Evolutionary conservation across 192 early-diverging fungal genomes (phyloP), one percentile per base, ranked within the genome.

Genomic region (Gaertneriomyces semiglobifer): DNA sequence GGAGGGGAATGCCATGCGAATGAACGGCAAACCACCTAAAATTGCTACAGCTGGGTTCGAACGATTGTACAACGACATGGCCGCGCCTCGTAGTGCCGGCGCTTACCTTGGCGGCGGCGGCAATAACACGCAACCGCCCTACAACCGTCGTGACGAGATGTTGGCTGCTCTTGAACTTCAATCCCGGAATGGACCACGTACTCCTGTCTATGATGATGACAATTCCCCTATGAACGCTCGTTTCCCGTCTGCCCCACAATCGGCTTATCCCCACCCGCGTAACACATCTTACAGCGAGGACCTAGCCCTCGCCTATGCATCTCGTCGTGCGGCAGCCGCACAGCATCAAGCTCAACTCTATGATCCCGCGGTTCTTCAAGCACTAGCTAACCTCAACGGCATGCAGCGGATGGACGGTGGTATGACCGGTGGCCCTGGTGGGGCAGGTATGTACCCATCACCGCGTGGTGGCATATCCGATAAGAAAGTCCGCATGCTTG

Each of bases 401-500:
- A 59, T 57, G 6, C 44, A 60, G 55, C 66, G 58, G 16, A 61
- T 68, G 59, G 48, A 51, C 59, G 60, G 59, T 56, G 19, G 19
- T 18, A 55, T 62, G 50, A 53, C 16, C 19, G 59, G 57, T 20
- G 52, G 65, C 8, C 47, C n/a, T 4, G 40, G 39, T 38, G 66
- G 55, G 47, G 40, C 19, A 4, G 66, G 66, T n/a, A 58, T 33
- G 25, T 33, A 33, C 25, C 25, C 25, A 33, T 33, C 25, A 33
- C n/a, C 20, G 20, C 41, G 63, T n/a, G 41, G 65, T 11, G 43
- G 39, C 12, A 54, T 65, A 19, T 69, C 73, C 12, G 65, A 72
- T 4, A 71, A 80, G 54, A 65, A 70, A 54, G 33, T 73, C 41
- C 66, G 63, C 12, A 65, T 77, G 44, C 70, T 74, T 12, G 70